A percentile compares a stretch with the other conserved stretches of the same genome.
These are phyloP conservation scores for Gossypium trilobum DNA, from an alignment of 441 rosid genomes.

Conservation along the genomic window DNA sequence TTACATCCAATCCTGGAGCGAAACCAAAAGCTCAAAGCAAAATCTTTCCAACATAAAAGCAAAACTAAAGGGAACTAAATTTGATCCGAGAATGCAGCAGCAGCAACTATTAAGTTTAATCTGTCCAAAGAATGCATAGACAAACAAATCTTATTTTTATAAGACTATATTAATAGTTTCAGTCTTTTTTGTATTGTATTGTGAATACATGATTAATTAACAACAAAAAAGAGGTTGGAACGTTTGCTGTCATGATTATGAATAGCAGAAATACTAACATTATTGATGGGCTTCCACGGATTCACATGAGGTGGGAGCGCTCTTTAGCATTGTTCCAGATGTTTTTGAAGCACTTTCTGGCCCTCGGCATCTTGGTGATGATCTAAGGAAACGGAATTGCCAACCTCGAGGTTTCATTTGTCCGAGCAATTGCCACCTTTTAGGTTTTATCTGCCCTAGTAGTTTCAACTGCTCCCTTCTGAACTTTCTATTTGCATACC, in stretches of 20 bases:
- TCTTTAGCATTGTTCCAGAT: constrained; percentile 22
- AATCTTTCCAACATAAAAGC: not conserved
- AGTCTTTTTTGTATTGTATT: not conserved
- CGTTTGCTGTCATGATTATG: not conserved
- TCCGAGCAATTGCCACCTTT: constrained; percentile 59
- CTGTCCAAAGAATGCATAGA: not conserved
- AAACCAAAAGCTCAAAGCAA: not conserved
- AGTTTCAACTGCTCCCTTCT: constrained; percentile 72
- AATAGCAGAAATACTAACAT: constrained; percentile 14
- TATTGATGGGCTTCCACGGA: constrained; percentile 20
- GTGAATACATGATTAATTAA: not conserved
- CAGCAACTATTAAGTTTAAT: not conserved
- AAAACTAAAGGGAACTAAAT: not conserved
- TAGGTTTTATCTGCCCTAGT: constrained; percentile 57
- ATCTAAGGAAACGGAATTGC: constrained; percentile 48
- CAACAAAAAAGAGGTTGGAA: not conserved
- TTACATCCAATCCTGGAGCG: not conserved
- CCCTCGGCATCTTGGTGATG: constrained; percentile 29
- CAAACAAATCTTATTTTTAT: not conserved
- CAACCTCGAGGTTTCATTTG: constrained; percentile 44
- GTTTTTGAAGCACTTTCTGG: constrained; percentile 22
- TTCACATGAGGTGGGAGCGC: constrained; percentile 12
- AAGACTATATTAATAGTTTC: not conserved
- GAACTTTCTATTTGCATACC: constrained; percentile 77
- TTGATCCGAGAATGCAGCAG: not conserved